These are phyloP conservation scores for Multifurca ochricompacta DNA, from an alignment of 768 basidiomycete species.

Conservation along the genomic window DNA sequence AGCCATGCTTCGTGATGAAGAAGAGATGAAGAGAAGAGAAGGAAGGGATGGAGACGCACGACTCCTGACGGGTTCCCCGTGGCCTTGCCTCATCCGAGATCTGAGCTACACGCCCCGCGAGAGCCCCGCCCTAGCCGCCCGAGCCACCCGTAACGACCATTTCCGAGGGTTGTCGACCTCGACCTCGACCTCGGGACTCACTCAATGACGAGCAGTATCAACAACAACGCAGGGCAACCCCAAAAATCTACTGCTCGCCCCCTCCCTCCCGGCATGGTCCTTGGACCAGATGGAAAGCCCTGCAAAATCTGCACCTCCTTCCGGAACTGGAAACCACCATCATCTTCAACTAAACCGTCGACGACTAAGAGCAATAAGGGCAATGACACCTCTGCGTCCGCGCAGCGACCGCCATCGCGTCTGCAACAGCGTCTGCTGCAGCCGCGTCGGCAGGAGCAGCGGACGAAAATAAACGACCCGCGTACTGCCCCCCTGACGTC, in stretches of 20 bases:
- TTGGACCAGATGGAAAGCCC: slow-evolving; percentile 91
- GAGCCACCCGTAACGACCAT: too few relatives aligned
- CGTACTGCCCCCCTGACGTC: slow-evolving; percentile 83
- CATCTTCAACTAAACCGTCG: slow-evolving; percentile 24
- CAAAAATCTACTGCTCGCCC: not conserved
- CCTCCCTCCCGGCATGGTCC: slow-evolving; percentile 76
- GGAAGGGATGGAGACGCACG: too few relatives aligned
- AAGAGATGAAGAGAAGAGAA: too few relatives aligned
- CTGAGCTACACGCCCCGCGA: too few relatives aligned
- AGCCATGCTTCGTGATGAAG: too few relatives aligned
- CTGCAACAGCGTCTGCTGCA: slow-evolving; percentile 26
- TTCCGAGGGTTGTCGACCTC: too few relatives aligned
- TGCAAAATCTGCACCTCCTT: slow-evolving; percentile 90
- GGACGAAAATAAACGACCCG: slow-evolving; percentile 35
- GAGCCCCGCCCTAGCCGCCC: too few relatives aligned
- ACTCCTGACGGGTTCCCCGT: too few relatives aligned
- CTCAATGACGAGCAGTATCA: not conserved
- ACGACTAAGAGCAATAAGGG: slow-evolving; percentile 5
- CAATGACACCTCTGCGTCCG: slow-evolving; percentile 26
- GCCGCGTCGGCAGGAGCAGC: slow-evolving; percentile 18
- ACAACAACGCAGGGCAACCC: not conserved
- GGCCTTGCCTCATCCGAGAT: too few relatives aligned
- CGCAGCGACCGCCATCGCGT: slow-evolving; percentile 30
- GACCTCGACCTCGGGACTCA: too few relatives aligned
- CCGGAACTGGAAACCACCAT: slow-evolving; percentile 51